Base-by-base conservation (phyloP, 1,284 basidiomycete species). In the Cutaneotrichosporon dermatis region DNA sequence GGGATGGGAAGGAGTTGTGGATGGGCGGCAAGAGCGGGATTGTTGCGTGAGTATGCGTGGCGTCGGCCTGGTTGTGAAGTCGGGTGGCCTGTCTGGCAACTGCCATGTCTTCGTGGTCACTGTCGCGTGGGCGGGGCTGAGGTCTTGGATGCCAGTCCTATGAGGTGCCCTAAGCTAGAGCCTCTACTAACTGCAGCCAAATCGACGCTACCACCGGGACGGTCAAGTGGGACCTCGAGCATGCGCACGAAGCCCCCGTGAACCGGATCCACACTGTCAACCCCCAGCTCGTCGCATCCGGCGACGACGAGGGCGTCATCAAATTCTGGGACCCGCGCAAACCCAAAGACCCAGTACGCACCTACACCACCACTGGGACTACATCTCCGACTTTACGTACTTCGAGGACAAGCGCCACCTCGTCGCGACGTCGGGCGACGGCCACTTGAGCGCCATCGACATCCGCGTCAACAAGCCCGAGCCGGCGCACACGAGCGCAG, bases 301-400 rank as follows among this genome's bases (percentile, higher is more conserved):
- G 93, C 15, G 94, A 96, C 70, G 94, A 97, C 73, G 91, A 95
- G 59, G 93, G 94, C 42, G 86, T 93, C 4, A 86, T 97, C 71
- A 93, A 94, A 90, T 82, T 97, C 35, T 97, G 93, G 93, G 93
- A 97, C 75, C 85, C 88, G 15, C 82, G 92, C 52, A 83, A 85
- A 68, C 52, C 55, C 10, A 79, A 80, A 51, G 84, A 86, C 11
- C 79, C 83, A 40, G 79, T 89, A 16, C 82, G 87, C 40, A 79
- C 82, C 13, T 93, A 93, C 73, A 85, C 82, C 93, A 97, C 59
- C 94, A 98, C 72, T 93, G 88, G 72, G 93, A 97, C 78, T 97
- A 93, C 76, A 95, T 98, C 58, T 90, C 92, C 25, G 92, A 94
- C 73, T 90, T 98, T 76, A 77, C 91, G 44, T 97, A 89, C 84